Percentiles rank a stretch among this genome's conserved stretches.
These are phyloP conservation scores for Hypoxylon fragiforme DNA, from an alignment of 495 filamentous ascomycete species.

Conservation along the genomic window DNA sequence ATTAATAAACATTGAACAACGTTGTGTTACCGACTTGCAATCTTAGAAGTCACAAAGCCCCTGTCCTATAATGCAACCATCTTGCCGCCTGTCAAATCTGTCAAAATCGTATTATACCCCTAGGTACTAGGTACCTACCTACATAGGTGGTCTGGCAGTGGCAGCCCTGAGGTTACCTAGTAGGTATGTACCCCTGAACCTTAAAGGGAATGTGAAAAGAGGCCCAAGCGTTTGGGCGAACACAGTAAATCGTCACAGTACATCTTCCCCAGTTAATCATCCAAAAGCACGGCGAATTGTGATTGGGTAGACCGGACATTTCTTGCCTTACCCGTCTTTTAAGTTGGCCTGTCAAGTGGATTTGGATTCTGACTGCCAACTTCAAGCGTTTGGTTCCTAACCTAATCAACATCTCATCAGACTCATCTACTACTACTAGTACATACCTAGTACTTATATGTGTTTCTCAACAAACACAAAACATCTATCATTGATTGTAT, in stretches of 20 bases:
- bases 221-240: slow-evolving; percentile 15
- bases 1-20: not conserved
- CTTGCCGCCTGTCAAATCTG: slow-evolving; percentile 6
- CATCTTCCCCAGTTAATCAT: slow-evolving; percentile 1
- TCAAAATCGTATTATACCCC: slow-evolving; percentile 14
- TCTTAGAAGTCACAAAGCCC: not conserved
- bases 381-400: slow-evolving; percentile 2
- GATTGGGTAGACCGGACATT: slow-evolving; percentile 11
- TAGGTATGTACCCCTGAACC: no score
- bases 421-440: not conserved
- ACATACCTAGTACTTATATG: not conserved
- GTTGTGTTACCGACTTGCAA: not conserved
- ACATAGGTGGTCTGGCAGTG: no score
- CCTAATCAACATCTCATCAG: slow-evolving; percentile 2
- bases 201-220: no score
- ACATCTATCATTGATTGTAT: no score
- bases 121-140: no score
- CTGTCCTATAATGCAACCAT: slow-evolving; percentile 1
- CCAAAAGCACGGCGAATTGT: not conserved
- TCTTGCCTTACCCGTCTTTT: slow-evolving; percentile 17
- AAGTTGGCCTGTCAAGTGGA: not conserved
- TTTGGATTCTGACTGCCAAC: slow-evolving; percentile 1
- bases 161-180: no score
- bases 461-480: no score
- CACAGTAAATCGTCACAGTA: slow-evolving; percentile 19